Conservation (phyloP, 371 early-diverging fungal genomes). For the Parasitella parasitica region DNA sequence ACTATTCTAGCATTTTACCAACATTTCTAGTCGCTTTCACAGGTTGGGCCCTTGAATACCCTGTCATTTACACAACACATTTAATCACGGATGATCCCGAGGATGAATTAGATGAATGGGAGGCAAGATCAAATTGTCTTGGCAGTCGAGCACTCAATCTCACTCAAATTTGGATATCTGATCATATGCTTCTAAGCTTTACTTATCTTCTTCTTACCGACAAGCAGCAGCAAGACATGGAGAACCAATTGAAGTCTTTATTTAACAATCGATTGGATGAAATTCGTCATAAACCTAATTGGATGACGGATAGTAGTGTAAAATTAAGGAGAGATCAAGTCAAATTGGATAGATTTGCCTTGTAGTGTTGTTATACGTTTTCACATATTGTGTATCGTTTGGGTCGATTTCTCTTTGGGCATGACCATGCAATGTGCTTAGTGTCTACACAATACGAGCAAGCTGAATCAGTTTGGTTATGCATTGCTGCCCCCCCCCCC, state of each 20-base stretch:
- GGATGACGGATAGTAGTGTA: slow-evolving; percentile 1
- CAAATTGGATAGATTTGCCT: slow-evolving; percentile 23
- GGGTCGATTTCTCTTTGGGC: slow-evolving; percentile 48
- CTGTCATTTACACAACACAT: slow-evolving; percentile 40
- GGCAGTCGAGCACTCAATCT: slow-evolving; percentile 27
- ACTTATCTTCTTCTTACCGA: slow-evolving; percentile 18
- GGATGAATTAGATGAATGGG: slow-evolving; percentile 41
- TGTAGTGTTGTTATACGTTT: background rate
- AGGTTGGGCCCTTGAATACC: slow-evolving; percentile 52
- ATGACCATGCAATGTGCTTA: slow-evolving; percentile 46
- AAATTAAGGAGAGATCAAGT: slow-evolving; percentile 9
- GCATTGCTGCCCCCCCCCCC: too few relatives aligned
- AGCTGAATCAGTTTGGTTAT: too few relatives aligned
- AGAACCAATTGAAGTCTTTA: slow-evolving; percentile 6
- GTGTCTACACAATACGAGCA: slow-evolving; percentile 39
- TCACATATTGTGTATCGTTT: too few relatives aligned
- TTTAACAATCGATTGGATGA: slow-evolving; percentile 14
- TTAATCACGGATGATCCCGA: slow-evolving; percentile 14
- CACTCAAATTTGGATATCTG: slow-evolving; percentile 19
- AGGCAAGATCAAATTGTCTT: slow-evolving; percentile 35
- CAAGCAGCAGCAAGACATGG: slow-evolving; percentile 1
- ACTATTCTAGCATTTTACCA: slow-evolving; percentile 23
- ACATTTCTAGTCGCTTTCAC: slow-evolving; percentile 47
- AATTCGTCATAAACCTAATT: background rate
- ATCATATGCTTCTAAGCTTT: slow-evolving; percentile 33